Percentiles rank a stretch among this genome's conserved stretches.
These are phyloP conservation scores for Ascochyta clinopodiicola DNA, from an alignment of 2,329 filamentous ascomycete species.

Conservation along the genomic window DNA sequence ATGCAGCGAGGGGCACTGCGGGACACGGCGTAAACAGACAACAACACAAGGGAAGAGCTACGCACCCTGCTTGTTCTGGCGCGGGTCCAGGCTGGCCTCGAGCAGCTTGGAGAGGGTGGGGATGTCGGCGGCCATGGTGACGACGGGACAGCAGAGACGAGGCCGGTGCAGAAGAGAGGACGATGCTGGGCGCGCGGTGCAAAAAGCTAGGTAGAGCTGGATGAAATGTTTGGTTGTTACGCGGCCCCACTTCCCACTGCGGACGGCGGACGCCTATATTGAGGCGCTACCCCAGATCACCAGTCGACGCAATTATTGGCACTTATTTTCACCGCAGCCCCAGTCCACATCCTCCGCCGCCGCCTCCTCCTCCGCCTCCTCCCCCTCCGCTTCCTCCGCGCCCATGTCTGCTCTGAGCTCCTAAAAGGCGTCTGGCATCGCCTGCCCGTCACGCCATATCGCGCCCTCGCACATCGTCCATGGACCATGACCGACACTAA, in stretches of 20 bases:
- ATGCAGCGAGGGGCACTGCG: conserved; percentile 10
- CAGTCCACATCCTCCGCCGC: neutral
- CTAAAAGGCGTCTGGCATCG: neutral
- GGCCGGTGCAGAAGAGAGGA: conserved; percentile 1
- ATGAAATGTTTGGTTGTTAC: conserved; percentile 19
- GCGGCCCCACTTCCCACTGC: too few species aligned
- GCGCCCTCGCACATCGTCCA: neutral
- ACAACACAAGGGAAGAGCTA: conserved; percentile 19
- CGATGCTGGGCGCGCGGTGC: conserved; percentile 2
- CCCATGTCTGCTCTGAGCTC: neutral
- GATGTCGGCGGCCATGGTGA: conserved; percentile 66
- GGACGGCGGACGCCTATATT: too few species aligned
- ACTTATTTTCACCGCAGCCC: too few species aligned
- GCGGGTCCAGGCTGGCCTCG: conserved; percentile 86
- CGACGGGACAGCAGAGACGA: conserved; percentile 7
- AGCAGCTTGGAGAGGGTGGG: conserved; percentile 79
- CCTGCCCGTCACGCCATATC: neutral
- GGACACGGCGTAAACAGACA: conserved; percentile 18
- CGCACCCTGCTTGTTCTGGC: conserved; percentile 87
- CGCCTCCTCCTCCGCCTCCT: neutral
- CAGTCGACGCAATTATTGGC: too few species aligned
- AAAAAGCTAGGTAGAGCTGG: neutral
- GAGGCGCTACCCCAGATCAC: too few species aligned
- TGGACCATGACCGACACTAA: conserved; percentile 12
- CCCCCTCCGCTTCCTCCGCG: neutral